Conservation (phyloP, 768 basidiomycete species). For the Hygrocybe coccinea region DNA sequence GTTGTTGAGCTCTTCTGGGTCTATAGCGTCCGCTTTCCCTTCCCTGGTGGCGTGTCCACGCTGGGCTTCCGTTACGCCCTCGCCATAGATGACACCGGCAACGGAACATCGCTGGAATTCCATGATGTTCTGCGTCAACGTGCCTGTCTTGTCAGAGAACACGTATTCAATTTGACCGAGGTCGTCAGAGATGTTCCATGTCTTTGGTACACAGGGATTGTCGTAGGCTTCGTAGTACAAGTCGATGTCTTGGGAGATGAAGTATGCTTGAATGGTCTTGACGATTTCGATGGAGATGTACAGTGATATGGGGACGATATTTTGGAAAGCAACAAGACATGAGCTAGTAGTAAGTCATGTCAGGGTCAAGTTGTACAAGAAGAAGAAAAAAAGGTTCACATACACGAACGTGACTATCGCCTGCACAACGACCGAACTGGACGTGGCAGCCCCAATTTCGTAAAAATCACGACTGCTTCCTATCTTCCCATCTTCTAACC, state of each 20-base stretch:
- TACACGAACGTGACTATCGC: slow-evolving; percentile 89
- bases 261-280: slow-evolving; percentile 95
- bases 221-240: slow-evolving; percentile 92
- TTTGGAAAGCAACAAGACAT: slow-evolving; percentile 93
- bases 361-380: slow-evolving; percentile 10
- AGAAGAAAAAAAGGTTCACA: slow-evolving; percentile 29
- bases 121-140: slow-evolving; percentile 97
- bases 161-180: slow-evolving; percentile 96
- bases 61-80: slow-evolving; percentile 93
- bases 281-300: slow-evolving; percentile 98
- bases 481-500: slow-evolving; percentile 54
- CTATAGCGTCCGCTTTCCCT: slow-evolving; percentile 59
- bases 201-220: slow-evolving; percentile 88
- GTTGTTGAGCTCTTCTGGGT: slow-evolving; percentile 66
- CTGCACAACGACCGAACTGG: slow-evolving; percentile 59
- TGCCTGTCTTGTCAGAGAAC: slow-evolving; percentile 90
- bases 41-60: slow-evolving; percentile 84
- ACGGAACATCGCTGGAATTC: slow-evolving; percentile 96
- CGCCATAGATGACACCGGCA: slow-evolving; percentile 79
- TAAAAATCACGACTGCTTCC: slow-evolving; percentile 69
- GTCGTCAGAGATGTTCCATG: slow-evolving; percentile 98
- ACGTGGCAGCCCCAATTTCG: slow-evolving; percentile 61
- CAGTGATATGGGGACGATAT: slow-evolving; percentile 91
- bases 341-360: slow-evolving; percentile 58
- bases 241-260: slow-evolving; percentile 92